Percentiles rank a stretch among this genome's conserved stretches.
Evolutionary conservation across 768 basidiomycete species (phyloP).

Genomic region (Fistulinella prunicolor): DNA sequence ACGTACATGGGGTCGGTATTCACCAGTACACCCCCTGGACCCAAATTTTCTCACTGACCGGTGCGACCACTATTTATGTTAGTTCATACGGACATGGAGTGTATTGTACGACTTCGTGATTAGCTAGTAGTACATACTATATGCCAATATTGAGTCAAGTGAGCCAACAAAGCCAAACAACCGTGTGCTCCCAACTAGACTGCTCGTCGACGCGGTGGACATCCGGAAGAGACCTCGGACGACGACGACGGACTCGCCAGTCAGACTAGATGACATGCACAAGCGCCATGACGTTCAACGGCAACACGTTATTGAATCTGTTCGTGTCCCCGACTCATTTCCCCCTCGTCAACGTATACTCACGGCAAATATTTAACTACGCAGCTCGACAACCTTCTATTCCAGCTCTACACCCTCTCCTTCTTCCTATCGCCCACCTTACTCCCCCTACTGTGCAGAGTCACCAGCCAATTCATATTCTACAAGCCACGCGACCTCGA

Average conservation of each 20-base stretch:
- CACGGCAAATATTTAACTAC: slow-evolving; percentile 4
- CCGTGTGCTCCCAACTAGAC: too few relatives aligned
- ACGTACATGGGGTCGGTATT: slow-evolving; percentile 22
- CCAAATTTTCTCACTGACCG: slow-evolving; percentile 1
- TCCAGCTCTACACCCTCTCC: slow-evolving; percentile 71
- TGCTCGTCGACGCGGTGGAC: slow-evolving; percentile 2
- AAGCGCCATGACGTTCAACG: slow-evolving; percentile 63
- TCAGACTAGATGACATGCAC: slow-evolving; percentile 48
- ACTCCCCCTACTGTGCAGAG: slow-evolving; percentile 37
- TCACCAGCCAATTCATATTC: slow-evolving; percentile 62
- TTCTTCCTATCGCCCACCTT: slow-evolving; percentile 75
- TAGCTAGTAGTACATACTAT: not conserved
- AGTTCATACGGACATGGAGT: slow-evolving; percentile 1
- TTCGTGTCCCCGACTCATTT: slow-evolving; percentile 32
- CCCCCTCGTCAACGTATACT: slow-evolving; percentile 7
- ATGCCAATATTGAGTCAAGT: not conserved
- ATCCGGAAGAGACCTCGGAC: not conserved
- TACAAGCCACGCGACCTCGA: slow-evolving; percentile 67
- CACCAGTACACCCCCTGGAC: slow-evolving; percentile 5
- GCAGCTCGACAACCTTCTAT: slow-evolving; percentile 68
- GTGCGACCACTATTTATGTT: slow-evolving; percentile 3
- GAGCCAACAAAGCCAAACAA: slow-evolving; percentile 33
- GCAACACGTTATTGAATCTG: slow-evolving; percentile 67
- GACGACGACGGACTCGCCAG: slow-evolving; percentile 16
- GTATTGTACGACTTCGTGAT: not conserved